Percentiles rank a stretch among this genome's conserved stretches.
phyloP scores from a whole-genome alignment of 257 asterid genomes.

The Euphrasia confusa region DNA sequence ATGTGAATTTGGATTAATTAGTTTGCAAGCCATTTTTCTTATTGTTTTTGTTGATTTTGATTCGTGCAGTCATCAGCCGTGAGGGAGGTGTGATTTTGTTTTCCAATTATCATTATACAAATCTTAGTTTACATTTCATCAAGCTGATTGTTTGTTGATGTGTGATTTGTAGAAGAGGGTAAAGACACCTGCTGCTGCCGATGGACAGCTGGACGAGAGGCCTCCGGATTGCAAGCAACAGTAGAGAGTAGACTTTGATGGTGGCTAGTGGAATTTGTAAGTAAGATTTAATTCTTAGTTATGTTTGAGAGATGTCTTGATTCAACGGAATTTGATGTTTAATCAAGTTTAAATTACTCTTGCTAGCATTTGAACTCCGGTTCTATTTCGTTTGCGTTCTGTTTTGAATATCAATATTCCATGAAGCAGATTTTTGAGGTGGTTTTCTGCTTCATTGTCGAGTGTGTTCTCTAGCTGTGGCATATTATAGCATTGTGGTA shows the following conservation, averaged over 20 bases:
- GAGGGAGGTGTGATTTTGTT: conserved; percentile 3
- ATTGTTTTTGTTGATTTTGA: conserved; percentile 2
- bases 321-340: not conserved
- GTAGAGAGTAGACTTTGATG: conserved; percentile 45
- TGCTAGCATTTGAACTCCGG: not conserved
- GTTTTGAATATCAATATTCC: not conserved
- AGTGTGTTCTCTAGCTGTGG: too few species aligned
- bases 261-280: too few species aligned
- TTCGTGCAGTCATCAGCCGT: conserved; percentile 1
- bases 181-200: conserved; percentile 36
- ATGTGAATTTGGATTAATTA: not conserved
- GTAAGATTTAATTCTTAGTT: not conserved
- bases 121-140: not conserved
- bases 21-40: not conserved
- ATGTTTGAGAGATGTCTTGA: not conserved
- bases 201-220: conserved; percentile 62
- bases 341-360: not conserved
- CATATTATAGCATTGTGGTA: too few species aligned
- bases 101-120: not conserved
- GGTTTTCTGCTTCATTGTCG: not conserved
- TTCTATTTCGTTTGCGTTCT: not conserved
- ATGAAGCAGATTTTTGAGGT: not conserved
- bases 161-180: conserved; percentile 43
- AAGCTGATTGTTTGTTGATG: not conserved
- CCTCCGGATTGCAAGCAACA: conserved; percentile 84